phyloP scores from a whole-genome alignment of 495 filamentous ascomycete genomes.

The Penicillium manginii region DNA sequence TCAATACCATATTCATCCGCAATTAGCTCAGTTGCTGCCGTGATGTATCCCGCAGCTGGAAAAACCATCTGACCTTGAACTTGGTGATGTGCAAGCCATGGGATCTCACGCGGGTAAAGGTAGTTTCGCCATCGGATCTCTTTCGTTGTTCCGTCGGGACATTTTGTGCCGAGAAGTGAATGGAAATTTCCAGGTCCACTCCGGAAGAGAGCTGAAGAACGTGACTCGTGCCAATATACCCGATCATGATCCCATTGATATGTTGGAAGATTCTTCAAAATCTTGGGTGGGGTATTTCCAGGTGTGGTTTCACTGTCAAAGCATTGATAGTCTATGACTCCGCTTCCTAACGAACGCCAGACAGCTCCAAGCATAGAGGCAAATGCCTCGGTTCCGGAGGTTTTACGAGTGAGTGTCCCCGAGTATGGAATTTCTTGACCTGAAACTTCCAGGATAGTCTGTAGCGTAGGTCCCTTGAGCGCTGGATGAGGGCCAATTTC shows the following conservation, averaged over 20 bases:
- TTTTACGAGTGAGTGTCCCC: slow-evolving; percentile 15
- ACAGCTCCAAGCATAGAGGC: slow-evolving; percentile 12
- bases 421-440: slow-evolving; percentile 25
- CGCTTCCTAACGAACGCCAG: not conserved
- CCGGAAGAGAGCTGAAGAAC: slow-evolving; percentile 10
- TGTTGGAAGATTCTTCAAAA: not conserved
- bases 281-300: not conserved
- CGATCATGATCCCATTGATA: not conserved
- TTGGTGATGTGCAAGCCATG: not conserved
- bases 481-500: slow-evolving; percentile 63
- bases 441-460: slow-evolving; percentile 40
- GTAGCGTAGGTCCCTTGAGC: slow-evolving; percentile 49
- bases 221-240: not conserved
- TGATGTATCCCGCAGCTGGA: slow-evolving; percentile 23
- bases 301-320: not conserved
- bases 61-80: not conserved
- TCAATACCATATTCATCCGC: slow-evolving; percentile 18
- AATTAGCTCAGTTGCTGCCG: slow-evolving; percentile 59
- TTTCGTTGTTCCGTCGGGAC: slow-evolving; percentile 18
- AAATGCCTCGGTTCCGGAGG: slow-evolving; percentile 4
- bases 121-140: not conserved
- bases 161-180: not conserved
- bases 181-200: slow-evolving; percentile 25
- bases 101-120: not conserved
- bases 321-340: not conserved